Evolutionary conservation across 106 monocot species (phyloP).

Genomic region (Triglochin maritima): DNA sequence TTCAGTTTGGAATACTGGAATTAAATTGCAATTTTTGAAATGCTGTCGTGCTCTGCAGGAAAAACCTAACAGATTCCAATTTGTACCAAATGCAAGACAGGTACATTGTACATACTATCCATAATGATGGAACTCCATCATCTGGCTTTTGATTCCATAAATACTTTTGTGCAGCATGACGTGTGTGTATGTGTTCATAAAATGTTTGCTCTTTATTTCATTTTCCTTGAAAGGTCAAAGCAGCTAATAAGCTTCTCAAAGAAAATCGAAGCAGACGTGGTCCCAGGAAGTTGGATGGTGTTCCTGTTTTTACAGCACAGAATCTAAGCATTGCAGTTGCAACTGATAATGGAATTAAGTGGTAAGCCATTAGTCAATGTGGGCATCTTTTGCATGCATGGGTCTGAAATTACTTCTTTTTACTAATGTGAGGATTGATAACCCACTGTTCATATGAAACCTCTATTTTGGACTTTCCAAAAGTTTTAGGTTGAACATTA

Average conservation of each 20-base stretch:
- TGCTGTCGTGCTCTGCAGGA: conserved; percentile 42
- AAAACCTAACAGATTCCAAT: conserved; percentile 87
- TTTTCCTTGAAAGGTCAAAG: conserved; percentile 54
- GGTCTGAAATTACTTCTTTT: neutral
- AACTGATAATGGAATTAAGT: conserved; percentile 84
- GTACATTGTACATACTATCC: conserved; percentile 12
- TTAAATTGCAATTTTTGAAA: neutral
- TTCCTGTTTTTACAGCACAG: conserved; percentile 89
- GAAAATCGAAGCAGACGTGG: conserved; percentile 28
- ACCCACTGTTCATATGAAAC: no score
- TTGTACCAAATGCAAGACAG: conserved; percentile 91
- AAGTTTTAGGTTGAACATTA: no score
- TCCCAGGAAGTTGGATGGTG: conserved; percentile 65
- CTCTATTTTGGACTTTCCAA: no score
- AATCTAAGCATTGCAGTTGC: conserved; percentile 96
- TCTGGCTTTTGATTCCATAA: neutral
- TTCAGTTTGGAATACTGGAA: neutral
- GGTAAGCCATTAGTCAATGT: conserved; percentile 31
- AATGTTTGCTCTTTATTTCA: neutral
- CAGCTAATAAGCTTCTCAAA: conserved; percentile 75
- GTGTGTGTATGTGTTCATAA: neutral
- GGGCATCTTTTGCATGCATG: neutral
- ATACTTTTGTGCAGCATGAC: neutral
- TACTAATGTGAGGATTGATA: no score
- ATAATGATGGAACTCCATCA: neutral